Percentiles rank a stretch among this genome's conserved stretches.
Conservation (phyloP, 2,329 filamentous ascomycete species). For the Cladophialophora exuberans region DNA sequence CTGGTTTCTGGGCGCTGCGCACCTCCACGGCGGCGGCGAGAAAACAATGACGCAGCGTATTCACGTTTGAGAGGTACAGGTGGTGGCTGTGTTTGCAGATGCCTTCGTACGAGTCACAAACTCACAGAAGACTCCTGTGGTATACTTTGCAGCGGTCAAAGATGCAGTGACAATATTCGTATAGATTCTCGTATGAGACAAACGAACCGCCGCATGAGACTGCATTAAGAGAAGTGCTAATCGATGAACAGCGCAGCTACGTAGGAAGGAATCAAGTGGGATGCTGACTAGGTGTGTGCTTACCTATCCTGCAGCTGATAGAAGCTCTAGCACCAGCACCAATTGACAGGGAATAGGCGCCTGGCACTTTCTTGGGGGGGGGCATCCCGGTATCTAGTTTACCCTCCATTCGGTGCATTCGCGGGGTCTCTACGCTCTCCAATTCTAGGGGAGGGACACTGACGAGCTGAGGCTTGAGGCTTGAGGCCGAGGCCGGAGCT, state of each 20-base stretch:
- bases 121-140: neutral
- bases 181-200: neutral
- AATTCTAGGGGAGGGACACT: no score
- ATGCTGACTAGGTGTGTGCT: conserved; percentile 13
- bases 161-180: neutral
- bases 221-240: conserved; percentile 13
- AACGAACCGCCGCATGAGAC: neutral
- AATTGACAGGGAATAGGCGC: no score
- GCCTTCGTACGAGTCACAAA: neutral
- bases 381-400: no score
- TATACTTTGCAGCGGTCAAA: neutral
- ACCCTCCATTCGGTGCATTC: neutral
- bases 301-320: neutral
- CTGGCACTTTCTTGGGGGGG: neutral
- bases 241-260: neutral
- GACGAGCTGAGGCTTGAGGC: no score
- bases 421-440: neutral
- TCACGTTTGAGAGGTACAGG: neutral
- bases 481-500: no score
- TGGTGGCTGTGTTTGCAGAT: conserved; percentile 3
- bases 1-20: no score
- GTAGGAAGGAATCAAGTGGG: conserved; percentile 6
- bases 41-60: conserved; percentile 15
- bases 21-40: conserved; percentile 4
- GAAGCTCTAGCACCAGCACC: neutral